Conservation (phyloP, 495 filamentous ascomycete species). For the Daldinia grandis region DNA sequence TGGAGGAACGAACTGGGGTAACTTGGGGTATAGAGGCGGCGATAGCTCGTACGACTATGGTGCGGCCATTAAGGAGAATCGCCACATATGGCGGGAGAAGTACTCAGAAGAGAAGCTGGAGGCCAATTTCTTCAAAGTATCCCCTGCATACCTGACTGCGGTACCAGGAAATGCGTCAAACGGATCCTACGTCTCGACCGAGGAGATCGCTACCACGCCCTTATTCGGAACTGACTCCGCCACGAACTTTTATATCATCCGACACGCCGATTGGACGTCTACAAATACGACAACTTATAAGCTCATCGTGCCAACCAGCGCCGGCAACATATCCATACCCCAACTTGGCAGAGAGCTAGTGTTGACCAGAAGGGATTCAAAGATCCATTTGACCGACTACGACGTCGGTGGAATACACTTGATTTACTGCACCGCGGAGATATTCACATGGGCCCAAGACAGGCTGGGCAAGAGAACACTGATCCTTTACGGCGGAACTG, state of each 20-base stretch:
- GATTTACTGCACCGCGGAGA: constrained; percentile 78
- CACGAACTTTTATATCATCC: constrained; percentile 68
- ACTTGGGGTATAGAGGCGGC: constrained; percentile 73
- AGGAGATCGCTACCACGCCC: constrained; percentile 67
- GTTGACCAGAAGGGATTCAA: constrained; percentile 76
- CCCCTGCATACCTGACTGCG: constrained; percentile 68
- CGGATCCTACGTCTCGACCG: constrained; percentile 55
- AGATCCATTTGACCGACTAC: constrained; percentile 77
- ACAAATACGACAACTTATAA: constrained; percentile 65
- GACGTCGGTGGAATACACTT: constrained; percentile 67
- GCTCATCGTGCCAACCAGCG: constrained; percentile 66
- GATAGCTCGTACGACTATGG: constrained; percentile 81
- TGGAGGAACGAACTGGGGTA: constrained; percentile 80
- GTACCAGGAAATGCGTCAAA: constrained; percentile 52
- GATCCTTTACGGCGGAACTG: constrained; percentile 73
- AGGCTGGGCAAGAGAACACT: constrained; percentile 52
- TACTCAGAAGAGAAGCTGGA: constrained; percentile 80
- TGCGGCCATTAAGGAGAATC: constrained; percentile 70
- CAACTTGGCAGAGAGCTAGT: constrained; percentile 69
- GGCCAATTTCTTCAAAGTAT: constrained; percentile 75
- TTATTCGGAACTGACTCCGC: constrained; percentile 56
- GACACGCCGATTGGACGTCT: constrained; percentile 68
- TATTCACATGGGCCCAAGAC: constrained; percentile 62
- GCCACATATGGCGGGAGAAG: constrained; percentile 72
- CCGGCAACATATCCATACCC: constrained; percentile 68